A percentile compares a stretch with the other conserved stretches of the same genome.
phyloP scores from a whole-genome alignment of 139 green algal species.

The Protoeuglena noctilucae region DNA sequence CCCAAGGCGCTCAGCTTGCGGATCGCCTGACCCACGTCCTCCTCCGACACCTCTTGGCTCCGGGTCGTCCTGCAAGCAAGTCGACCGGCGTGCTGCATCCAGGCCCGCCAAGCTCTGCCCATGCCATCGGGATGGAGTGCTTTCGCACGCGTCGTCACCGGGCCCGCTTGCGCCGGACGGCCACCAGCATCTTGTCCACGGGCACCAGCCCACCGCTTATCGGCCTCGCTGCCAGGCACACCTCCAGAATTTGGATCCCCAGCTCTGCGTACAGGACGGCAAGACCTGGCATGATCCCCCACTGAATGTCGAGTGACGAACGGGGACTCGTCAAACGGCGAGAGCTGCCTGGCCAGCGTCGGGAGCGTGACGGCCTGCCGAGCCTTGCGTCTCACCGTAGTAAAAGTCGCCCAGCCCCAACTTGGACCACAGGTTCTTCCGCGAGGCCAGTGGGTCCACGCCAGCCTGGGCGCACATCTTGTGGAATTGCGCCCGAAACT shows the following conservation, averaged over 20 bases:
- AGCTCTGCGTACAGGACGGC: background rate
- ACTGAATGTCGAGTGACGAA: background rate
- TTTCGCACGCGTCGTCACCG: too few species aligned
- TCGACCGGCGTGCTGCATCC: too few species aligned
- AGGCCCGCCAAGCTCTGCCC: too few species aligned
- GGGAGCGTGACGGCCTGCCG: too few species aligned
- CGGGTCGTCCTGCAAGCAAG: too few species aligned
- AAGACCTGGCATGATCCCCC: too few species aligned
- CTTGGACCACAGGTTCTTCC: background rate
- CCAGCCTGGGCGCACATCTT: background rate
- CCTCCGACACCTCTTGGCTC: background rate
- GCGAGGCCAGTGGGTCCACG: background rate
- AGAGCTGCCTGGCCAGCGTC: too few species aligned
- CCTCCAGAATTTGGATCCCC: background rate
- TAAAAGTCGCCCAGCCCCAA: background rate
- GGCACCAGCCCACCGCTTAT: background rate
- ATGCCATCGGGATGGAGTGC: too few species aligned
- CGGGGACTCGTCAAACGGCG: background rate
- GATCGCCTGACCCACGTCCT: background rate
- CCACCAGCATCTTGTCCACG: background rate
- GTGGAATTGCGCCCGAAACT: background rate
- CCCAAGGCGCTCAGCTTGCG: background rate
- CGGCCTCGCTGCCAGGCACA: background rate
- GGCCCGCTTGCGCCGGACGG: background rate
- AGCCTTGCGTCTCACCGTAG: too few species aligned